Conservation (phyloP, 768 basidiomycete genomes). For the Dictyophora rubrovolvata region DNA sequence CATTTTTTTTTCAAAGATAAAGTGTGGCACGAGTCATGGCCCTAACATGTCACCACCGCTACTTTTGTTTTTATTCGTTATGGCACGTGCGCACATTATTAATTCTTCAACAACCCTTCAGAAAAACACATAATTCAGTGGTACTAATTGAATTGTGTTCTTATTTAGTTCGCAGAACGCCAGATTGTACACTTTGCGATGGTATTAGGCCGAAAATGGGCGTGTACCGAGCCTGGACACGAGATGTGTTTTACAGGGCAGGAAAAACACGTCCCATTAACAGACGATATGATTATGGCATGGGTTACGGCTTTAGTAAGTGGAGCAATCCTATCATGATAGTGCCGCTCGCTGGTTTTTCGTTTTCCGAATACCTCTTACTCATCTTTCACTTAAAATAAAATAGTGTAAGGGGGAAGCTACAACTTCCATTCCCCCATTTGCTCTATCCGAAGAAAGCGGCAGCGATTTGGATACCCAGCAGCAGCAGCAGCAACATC, state of each 20-base stretch:
- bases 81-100: too few relatives aligned
- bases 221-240: not conserved
- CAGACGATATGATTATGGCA: not conserved
- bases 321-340: not conserved
- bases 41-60: too few relatives aligned
- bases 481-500: not conserved
- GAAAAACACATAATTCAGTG: too few relatives aligned
- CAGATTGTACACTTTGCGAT: not conserved
- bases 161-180: not conserved
- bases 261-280: not conserved
- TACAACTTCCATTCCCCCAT: not conserved
- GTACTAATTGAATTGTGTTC: too few relatives aligned
- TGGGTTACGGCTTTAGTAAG: conserved; percentile 3
- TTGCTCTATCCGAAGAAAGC: not conserved
- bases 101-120: too few relatives aligned
- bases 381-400: not conserved
- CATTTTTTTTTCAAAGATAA: too few relatives aligned
- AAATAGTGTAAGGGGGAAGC: not conserved
- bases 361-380: not conserved
- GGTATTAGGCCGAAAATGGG: not conserved
- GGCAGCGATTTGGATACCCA: not conserved
- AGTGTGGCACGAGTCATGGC: too few relatives aligned
- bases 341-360: not conserved
- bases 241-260: not conserved
- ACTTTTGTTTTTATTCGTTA: too few relatives aligned